These are phyloP conservation scores for Sarcomyxa edulis DNA, from an alignment of 768 basidiomycete genomes.

Conservation along the genomic window DNA sequence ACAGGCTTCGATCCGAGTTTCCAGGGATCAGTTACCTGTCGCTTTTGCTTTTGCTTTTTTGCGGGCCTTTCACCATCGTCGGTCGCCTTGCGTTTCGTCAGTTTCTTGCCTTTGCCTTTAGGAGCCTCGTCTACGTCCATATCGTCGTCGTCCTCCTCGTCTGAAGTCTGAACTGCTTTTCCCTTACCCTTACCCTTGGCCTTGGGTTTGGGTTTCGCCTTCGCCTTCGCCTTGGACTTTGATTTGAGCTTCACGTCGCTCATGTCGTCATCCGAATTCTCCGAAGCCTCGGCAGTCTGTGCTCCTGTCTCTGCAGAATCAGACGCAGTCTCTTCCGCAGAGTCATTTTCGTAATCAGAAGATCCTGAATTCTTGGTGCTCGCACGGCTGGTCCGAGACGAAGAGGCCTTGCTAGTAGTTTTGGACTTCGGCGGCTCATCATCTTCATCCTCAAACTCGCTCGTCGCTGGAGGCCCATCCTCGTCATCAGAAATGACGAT, in stretches of 20 bases:
- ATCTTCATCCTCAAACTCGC: conserved; percentile 20
- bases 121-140: conserved; percentile 55
- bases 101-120: conserved; percentile 26
- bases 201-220: conserved; percentile 16
- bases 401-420: conserved; percentile 17
- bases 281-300: conserved; percentile 19
- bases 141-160: conserved; percentile 23
- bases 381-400: conserved; percentile 12
- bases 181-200: conserved; percentile 15
- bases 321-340: conserved; percentile 26
- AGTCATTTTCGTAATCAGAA: conserved; percentile 38
- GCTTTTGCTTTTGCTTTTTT: conserved; percentile 61
- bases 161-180: conserved; percentile 25
- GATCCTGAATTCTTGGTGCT: conserved; percentile 21
- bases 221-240: conserved; percentile 24
- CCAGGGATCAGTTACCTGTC: conserved; percentile 67
- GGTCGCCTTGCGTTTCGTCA: conserved; percentile 32
- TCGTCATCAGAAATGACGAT: conserved; percentile 50
- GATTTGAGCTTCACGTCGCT: conserved; percentile 21
- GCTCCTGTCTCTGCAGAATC: no score
- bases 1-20: conserved; percentile 60
- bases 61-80: conserved; percentile 33
- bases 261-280: conserved; percentile 29
- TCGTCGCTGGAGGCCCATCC: conserved; percentile 24
- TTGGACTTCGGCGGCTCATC: conserved; percentile 19